These are phyloP conservation scores for Zopfia rhizophila DNA, from an alignment of 2,329 filamentous ascomycete genomes.

Conservation along the genomic window DNA sequence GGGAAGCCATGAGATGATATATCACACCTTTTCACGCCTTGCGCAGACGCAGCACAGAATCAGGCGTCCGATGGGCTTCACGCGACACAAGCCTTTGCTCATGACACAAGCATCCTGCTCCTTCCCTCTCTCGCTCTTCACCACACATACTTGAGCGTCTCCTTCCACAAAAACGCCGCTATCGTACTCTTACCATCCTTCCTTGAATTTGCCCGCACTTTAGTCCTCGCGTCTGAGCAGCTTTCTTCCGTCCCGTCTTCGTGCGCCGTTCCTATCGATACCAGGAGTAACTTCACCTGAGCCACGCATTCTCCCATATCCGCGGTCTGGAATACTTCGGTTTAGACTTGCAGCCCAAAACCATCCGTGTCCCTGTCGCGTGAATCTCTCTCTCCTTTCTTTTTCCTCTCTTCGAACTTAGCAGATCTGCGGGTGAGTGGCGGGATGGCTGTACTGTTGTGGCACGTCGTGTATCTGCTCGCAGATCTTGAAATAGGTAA, in stretches of 20 bases:
- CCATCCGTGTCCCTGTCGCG: constrained; percentile 4
- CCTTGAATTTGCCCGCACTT: constrained; percentile 9
- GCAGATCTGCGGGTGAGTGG: too few relatives aligned
- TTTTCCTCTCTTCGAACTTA: constrained; percentile 10
- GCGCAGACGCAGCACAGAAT: constrained; percentile 10
- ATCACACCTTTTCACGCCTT: too few relatives aligned
- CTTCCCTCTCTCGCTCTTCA: constrained; percentile 12
- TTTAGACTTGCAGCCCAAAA: constrained; percentile 1
- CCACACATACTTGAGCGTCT: background rate
- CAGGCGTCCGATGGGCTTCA: too few relatives aligned
- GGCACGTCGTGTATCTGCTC: constrained; percentile 38
- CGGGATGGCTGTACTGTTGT: constrained; percentile 21
- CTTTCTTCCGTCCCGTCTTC: too few relatives aligned
- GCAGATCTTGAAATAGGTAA: constrained; percentile 40
- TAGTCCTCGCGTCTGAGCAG: too few relatives aligned
- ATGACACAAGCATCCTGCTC: background rate
- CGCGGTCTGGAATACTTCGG: constrained; percentile 1
- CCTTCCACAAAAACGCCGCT: background rate
- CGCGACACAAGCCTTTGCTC: constrained; percentile 9
- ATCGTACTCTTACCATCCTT: background rate
- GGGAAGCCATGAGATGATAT: too few relatives aligned
- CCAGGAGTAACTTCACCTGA: constrained; percentile 16
- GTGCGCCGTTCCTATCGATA: background rate
- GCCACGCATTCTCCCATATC: constrained; percentile 18
- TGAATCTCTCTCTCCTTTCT: constrained; percentile 1